Evolutionary conservation across 495 filamentous ascomycete species (phyloP), one percentile per base, ranked within the genome.

Genomic region (Trichoderma asperelloides): DNA sequence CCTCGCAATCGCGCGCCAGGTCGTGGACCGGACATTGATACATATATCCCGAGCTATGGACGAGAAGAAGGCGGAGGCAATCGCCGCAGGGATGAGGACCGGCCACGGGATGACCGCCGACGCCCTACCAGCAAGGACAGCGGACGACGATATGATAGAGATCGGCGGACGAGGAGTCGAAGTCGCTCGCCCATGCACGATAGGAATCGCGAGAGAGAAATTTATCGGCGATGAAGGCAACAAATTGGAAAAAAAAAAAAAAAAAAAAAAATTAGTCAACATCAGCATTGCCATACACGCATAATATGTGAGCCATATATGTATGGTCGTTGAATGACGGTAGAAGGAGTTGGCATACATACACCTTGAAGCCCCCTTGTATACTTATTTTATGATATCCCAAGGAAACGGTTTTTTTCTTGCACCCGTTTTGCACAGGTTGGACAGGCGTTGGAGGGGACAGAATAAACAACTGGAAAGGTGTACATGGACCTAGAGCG

Each of bases 1-100:
- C 71, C 69, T 71, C 74, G 51, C 76, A 73, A 68, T 67, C 73
- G 73, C 62, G 74, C 71, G 68, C 73, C 63, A 57, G 66, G 68
- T 40, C 55, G 68, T 62, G 68, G 71, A 30, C 74, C 74, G n/a
- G 78, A 78, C 68, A 74, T 86, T 18, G 86, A 88, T 69, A 87
- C 85, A 3, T 88, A 88, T 69, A 86, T 88, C 28, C 86, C 86
- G 8, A 82, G 79, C 55, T 87, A 88, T 47, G 71, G 75, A 63
- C 27, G 27, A 4, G 67, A 51, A 11, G 65, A 67, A 2, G 73
- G 70, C 6, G 62, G 70, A 8, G 68, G 70, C 5, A 37, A 37
- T 9, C 63, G 64, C 2, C 72, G 74, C 69, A 74, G 74, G 23
- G 76, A 77, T 67, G 74, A 75, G 62, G 71, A 72, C 18, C 69